Conservation (phyloP, 768 basidiomycete species). For the Leccinum barrowsii region DNA sequence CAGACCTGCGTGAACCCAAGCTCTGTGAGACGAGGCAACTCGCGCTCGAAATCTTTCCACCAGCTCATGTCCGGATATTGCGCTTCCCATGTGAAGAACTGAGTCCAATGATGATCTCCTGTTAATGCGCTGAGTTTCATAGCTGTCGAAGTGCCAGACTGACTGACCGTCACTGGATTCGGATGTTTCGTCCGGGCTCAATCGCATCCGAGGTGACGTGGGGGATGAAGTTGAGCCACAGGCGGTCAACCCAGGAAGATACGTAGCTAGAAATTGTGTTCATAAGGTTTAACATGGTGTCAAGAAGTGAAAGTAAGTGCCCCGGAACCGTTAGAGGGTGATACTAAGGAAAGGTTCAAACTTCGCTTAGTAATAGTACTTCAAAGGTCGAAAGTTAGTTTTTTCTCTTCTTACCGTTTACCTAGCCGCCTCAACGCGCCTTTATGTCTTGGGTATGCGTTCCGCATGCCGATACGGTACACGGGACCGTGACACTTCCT, state of each 20-base stretch:
- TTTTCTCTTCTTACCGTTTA: slow-evolving; percentile 33
- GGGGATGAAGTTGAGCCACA: slow-evolving; percentile 17
- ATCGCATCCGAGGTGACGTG: slow-evolving; percentile 58
- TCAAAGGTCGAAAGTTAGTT: accelerated
- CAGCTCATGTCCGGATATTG: slow-evolving; percentile 58
- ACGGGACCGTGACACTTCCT: slow-evolving; percentile 38
- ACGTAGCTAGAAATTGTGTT: neutral
- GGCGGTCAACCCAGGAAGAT: slow-evolving; percentile 21
- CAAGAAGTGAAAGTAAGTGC: too few relatives aligned
- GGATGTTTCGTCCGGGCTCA: slow-evolving; percentile 46
- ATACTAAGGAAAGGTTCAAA: slow-evolving; percentile 9
- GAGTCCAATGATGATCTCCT: slow-evolving; percentile 43
- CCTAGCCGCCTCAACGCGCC: slow-evolving; percentile 43
- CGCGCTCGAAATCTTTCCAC: slow-evolving; percentile 73
- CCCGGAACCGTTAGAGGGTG: neutral
- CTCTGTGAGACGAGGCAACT: slow-evolving; percentile 58
- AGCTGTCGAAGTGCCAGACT: neutral
- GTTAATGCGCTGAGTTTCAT: neutral
- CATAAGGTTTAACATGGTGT: slow-evolving; percentile 3
- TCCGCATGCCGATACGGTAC: slow-evolving; percentile 50
- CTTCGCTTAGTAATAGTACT: slow-evolving; percentile 19
- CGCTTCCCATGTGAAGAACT: slow-evolving; percentile 85
- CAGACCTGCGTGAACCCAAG: slow-evolving; percentile 79
- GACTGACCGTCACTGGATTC: slow-evolving; percentile 68
- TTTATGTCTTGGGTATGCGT: slow-evolving; percentile 52